phyloP scores from a whole-genome alignment of 805 yeast species.

The Wickerhamomyces alni region DNA sequence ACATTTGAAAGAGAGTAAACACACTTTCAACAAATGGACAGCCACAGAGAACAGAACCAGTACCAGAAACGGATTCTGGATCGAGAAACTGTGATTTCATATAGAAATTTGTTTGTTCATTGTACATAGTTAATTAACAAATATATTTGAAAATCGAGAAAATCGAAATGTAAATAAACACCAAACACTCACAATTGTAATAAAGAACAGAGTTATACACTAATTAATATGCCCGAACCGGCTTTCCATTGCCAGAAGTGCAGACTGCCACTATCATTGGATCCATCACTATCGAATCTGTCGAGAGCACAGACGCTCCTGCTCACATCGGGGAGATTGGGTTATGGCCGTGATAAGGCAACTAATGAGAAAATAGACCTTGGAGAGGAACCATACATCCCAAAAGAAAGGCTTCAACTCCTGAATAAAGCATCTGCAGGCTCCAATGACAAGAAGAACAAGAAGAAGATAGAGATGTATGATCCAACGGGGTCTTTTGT shows the following conservation, averaged over 20 bases:
- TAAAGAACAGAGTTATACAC: too few species aligned
- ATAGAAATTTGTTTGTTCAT: too few species aligned
- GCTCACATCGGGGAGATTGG: conserved; percentile 33
- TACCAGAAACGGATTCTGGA: conserved; percentile 21
- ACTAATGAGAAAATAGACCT: conserved; percentile 3
- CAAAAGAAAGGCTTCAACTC: conserved; percentile 13
- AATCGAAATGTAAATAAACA: background rate
- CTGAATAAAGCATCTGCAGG: conserved; percentile 7
- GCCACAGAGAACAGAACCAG: conserved; percentile 16
- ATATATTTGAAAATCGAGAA: too few species aligned
- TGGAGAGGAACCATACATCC: conserved; percentile 22
- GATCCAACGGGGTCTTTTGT: conserved; percentile 21
- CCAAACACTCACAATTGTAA: background rate
- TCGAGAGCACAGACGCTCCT: conserved; percentile 51
- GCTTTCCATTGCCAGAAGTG: conserved; percentile 52
- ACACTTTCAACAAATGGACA: conserved; percentile 16
- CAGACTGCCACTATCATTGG: conserved; percentile 49
- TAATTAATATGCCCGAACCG: too few species aligned
- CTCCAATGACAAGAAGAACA: conserved; percentile 5
- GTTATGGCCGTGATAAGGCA: conserved; percentile 11
- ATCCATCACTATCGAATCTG: conserved; percentile 46
- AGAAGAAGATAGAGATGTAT: conserved; percentile 3
- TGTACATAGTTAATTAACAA: too few species aligned
- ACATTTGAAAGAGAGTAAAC: conserved; percentile 18
- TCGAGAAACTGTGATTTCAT: conserved; percentile 21